These are phyloP conservation scores for Thelephora aurantiotincta DNA, from an alignment of 768 basidiomycete genomes.

Conservation along the genomic window DNA sequence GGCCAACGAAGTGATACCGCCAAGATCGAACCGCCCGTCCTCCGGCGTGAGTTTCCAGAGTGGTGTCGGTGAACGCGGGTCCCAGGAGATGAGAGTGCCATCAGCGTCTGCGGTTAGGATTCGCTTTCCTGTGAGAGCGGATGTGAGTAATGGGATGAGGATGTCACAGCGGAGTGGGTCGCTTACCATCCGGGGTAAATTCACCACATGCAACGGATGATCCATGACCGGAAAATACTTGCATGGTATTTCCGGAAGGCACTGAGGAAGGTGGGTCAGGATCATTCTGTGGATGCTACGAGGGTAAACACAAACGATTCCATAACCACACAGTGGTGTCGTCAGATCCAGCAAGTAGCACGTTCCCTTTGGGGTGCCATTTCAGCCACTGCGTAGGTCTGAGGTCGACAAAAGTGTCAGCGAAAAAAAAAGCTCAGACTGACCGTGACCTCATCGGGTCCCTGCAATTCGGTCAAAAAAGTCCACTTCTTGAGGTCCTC, in stretches of 20 bases:
- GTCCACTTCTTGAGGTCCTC: constrained; percentile 78
- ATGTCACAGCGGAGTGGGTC: neutral
- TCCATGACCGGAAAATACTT: constrained; percentile 87
- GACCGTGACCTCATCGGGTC: constrained; percentile 93
- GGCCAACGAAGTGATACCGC: constrained; percentile 77
- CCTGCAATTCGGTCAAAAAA: constrained; percentile 84
- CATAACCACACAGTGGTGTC: constrained; percentile 94
- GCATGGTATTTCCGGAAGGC: constrained; percentile 89
- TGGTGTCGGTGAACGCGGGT: constrained; percentile 66
- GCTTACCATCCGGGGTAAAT: constrained; percentile 79
- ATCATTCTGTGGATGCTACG: too few species aligned
- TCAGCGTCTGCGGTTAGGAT: constrained; percentile 80
- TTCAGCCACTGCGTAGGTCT: constrained; percentile 53
- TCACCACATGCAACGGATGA: constrained; percentile 74
- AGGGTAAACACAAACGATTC: constrained; percentile 55
- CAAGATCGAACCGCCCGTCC: constrained; percentile 65
- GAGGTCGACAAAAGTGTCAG: neutral
- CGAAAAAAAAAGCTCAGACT: constrained; percentile 13
- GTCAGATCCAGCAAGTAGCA: constrained; percentile 84
- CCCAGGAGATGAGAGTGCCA: constrained; percentile 80
- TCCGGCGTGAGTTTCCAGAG: constrained; percentile 64
- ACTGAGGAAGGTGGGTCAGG: constrained; percentile 32
- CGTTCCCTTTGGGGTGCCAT: constrained; percentile 92
- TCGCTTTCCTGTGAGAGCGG: constrained; percentile 47
- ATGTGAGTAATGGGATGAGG: constrained; percentile 2